Evolutionary conservation across 495 filamentous ascomycete genomes (phyloP).

Genomic region (Friedmanniomyces endolithicus): DNA sequence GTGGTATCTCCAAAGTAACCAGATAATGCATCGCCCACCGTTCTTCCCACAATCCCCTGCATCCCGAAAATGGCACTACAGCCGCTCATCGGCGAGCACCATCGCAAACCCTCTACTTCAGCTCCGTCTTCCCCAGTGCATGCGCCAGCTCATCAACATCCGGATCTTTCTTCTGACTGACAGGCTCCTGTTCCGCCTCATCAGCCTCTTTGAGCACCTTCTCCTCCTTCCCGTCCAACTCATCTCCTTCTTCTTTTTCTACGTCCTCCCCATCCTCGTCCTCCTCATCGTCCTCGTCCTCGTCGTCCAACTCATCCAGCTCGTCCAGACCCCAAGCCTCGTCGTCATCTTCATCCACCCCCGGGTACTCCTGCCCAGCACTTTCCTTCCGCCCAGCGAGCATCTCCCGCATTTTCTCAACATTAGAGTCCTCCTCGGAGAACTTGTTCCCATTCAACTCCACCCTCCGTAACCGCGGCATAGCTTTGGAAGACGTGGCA

Average conservation of each 20-base stretch:
- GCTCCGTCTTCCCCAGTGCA: slow-evolving; percentile 52
- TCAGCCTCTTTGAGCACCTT: slow-evolving; percentile 58
- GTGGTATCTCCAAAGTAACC: no score
- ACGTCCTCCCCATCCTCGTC: slow-evolving; percentile 45
- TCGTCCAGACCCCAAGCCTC: slow-evolving; percentile 68
- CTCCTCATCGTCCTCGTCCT: slow-evolving; percentile 56
- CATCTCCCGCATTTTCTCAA: slow-evolving; percentile 39
- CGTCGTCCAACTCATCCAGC: slow-evolving; percentile 60
- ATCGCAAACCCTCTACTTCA: no score
- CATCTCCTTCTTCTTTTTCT: slow-evolving; percentile 53
- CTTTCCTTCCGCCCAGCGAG: slow-evolving; percentile 44
- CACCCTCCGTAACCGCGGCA: slow-evolving; percentile 66
- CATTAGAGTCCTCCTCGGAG: slow-evolving; percentile 62
- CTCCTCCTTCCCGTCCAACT: slow-evolving; percentile 48
- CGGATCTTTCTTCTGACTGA: slow-evolving; percentile 57
- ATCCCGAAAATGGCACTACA: no score
- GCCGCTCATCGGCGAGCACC: no score
- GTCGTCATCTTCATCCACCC: slow-evolving; percentile 41
- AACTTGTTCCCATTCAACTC: slow-evolving; percentile 97
- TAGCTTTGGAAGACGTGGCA: slow-evolving; percentile 44
- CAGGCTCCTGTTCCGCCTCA: slow-evolving; percentile 59
- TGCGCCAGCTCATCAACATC: slow-evolving; percentile 73
- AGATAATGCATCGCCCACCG: no score
- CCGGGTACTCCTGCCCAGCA: slow-evolving; percentile 49
- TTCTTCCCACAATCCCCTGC: no score